These are phyloP conservation scores for Stentor roeselii DNA, from an alignment of 73 alveolate genomes.

Conservation along the genomic window DNA sequence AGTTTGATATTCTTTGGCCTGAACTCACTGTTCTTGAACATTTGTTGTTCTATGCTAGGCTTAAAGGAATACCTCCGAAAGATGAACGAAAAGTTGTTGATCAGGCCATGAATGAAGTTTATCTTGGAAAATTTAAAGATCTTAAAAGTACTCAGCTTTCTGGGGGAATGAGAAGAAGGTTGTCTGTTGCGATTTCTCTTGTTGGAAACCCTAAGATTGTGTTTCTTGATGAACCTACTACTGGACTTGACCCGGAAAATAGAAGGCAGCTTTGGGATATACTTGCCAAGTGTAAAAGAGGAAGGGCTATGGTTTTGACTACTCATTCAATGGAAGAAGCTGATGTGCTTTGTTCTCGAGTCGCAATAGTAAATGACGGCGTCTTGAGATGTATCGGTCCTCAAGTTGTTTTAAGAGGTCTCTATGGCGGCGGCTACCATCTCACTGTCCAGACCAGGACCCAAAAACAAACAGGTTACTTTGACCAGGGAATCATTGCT, in stretches of 20 bases:
- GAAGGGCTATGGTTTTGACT: slow-evolving; percentile 89
- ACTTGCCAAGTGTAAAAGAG: slow-evolving; percentile 74
- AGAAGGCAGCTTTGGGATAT: slow-evolving; percentile 96
- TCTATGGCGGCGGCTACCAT: slow-evolving; percentile 89
- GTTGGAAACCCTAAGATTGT: slow-evolving; percentile 92
- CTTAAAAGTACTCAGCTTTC: slow-evolving; percentile 79
- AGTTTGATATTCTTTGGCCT: slow-evolving; percentile 92
- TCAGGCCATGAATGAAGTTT: slow-evolving; percentile 89
- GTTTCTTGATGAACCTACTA: slow-evolving; percentile 97
- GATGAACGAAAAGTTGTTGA: slow-evolving; percentile 64
- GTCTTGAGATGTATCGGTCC: slow-evolving; percentile 84
- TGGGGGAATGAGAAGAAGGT: slow-evolving; percentile 97
- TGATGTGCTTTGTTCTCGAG: slow-evolving; percentile 94
- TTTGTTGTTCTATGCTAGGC: slow-evolving; percentile 84
- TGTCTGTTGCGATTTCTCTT: slow-evolving; percentile 86
- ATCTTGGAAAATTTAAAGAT: slow-evolving; percentile 72
- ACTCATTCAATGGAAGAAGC: slow-evolving; percentile 99
- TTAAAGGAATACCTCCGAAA: slow-evolving; percentile 80
- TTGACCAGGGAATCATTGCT: neutral
- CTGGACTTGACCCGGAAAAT: slow-evolving; percentile 97
- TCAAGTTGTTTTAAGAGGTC: slow-evolving; percentile 70
- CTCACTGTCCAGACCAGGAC: slow-evolving; percentile 67
- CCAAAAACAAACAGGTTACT: slow-evolving; percentile 28
- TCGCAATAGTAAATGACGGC: slow-evolving; percentile 90
- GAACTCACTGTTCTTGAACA: slow-evolving; percentile 94